Percentiles rank a stretch among this genome's conserved stretches.
phyloP scores from a whole-genome alignment of 2,329 filamentous ascomycete species.

The Phialocephala subalpina region DNA sequence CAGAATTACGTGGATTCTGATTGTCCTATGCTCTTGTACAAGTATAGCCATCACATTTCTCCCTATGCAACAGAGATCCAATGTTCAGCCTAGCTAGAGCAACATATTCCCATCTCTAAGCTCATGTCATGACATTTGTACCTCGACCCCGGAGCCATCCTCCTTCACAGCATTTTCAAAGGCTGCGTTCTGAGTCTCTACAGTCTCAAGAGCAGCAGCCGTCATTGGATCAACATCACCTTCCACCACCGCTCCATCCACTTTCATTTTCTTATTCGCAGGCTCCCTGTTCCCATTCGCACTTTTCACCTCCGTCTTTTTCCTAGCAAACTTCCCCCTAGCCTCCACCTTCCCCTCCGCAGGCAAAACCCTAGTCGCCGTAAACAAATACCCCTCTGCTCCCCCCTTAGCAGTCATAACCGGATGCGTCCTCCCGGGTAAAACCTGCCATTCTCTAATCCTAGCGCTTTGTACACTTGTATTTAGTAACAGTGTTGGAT shows the following conservation, averaged over 20 bases:
- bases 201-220: too few species aligned
- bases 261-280: neutral
- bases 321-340: constrained; percentile 70
- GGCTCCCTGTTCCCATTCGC: constrained; percentile 8
- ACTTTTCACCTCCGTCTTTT: constrained; percentile 27
- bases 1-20: too few species aligned
- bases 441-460: constrained; percentile 84
- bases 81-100: too few species aligned
- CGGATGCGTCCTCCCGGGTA: constrained; percentile 91
- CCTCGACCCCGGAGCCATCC: too few species aligned
- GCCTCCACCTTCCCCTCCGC: constrained; percentile 83
- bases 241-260: neutral
- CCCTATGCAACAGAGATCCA: too few species aligned
- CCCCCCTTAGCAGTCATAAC: constrained; percentile 91
- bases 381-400: constrained; percentile 90
- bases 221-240: too few species aligned
- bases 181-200: too few species aligned
- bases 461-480: constrained; percentile 83
- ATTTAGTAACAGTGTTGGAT: constrained; percentile 84
- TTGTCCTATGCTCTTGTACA: too few species aligned
- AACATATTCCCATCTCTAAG: too few species aligned
- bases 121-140: too few species aligned
- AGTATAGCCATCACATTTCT: too few species aligned
- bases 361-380: constrained; percentile 81
- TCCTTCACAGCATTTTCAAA: too few species aligned